Evolutionary conservation across 2,329 filamentous ascomycete genomes (phyloP).

Genomic region (Phaeoacremonium minimum): DNA sequence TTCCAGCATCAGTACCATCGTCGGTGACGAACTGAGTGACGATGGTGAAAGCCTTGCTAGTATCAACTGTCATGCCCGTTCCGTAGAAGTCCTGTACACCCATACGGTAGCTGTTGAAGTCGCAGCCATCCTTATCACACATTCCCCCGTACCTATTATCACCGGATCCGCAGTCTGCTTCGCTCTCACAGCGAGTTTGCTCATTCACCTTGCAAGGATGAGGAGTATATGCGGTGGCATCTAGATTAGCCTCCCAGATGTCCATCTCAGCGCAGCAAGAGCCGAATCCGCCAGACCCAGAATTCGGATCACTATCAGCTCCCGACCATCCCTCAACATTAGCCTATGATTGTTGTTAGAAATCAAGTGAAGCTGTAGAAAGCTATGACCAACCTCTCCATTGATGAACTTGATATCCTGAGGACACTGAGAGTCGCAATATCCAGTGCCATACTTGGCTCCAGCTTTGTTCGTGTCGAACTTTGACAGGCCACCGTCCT

Average conservation of each 20-base stretch:
- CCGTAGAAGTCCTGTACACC: constrained; percentile 54
- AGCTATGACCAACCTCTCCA: constrained; percentile 29
- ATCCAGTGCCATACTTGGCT: constrained; percentile 54
- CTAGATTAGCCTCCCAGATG: constrained; percentile 59
- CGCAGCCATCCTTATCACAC: constrained; percentile 59
- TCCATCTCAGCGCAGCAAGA: constrained; percentile 59
- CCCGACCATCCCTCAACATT: constrained; percentile 46
- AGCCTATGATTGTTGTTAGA: too few relatives aligned
- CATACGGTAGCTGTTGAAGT: constrained; percentile 58
- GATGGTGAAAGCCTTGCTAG: constrained; percentile 48
- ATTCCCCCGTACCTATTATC: constrained; percentile 44
- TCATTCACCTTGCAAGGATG: constrained; percentile 47
- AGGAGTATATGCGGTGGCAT: constrained; percentile 53
- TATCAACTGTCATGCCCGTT: constrained; percentile 46
- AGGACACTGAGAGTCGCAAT: constrained; percentile 48
- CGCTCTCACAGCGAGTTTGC: constrained; percentile 37
- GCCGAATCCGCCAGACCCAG: constrained; percentile 44
- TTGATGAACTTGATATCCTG: constrained; percentile 46
- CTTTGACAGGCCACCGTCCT: constrained; percentile 45
- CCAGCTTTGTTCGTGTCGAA: constrained; percentile 40
- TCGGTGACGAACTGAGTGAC: constrained; percentile 50
- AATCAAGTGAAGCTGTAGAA: too few relatives aligned
- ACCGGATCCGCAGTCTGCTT: constrained; percentile 35
- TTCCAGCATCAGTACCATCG: constrained; percentile 35
- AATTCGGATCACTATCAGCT: constrained; percentile 44